Conservation (phyloP, 352 stramenopile genomes). For the Blastocystis sp. region DNA sequence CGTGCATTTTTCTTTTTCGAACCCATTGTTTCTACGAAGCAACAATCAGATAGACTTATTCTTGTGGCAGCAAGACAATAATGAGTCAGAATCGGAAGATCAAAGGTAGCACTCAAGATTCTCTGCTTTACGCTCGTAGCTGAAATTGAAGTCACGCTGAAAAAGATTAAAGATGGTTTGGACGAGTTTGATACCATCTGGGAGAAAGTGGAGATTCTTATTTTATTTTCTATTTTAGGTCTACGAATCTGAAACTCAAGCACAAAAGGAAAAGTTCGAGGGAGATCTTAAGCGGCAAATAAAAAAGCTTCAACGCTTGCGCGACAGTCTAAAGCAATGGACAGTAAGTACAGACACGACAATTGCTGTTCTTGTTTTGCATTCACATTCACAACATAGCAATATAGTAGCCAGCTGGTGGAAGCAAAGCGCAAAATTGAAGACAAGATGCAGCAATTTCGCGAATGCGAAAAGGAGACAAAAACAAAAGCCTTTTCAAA, state of each 20-base stretch:
- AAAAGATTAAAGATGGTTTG: conserved; percentile 51
- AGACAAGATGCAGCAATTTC: conserved; percentile 26
- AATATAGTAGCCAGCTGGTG: conserved; percentile 28
- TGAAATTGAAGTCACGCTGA: conserved; percentile 46
- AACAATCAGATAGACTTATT: neutral
- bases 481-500: conserved; percentile 57
- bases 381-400: neutral
- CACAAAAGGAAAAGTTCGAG: conserved; percentile 43
- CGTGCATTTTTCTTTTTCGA: conserved; percentile 35
- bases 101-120: neutral
- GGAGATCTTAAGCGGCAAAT: conserved; percentile 49
- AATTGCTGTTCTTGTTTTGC: neutral
- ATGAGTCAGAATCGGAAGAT: conserved; percentile 47
- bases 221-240: neutral
- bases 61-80: neutral
- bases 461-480: conserved; percentile 56
- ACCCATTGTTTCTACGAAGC: neutral
- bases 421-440: conserved; percentile 16
- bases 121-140: neutral
- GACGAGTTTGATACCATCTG: conserved; percentile 52
- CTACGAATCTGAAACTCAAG: conserved; percentile 8
- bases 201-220: neutral
- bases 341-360: neutral
- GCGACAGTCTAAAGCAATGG: conserved; percentile 53
- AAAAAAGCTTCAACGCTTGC: conserved; percentile 43